Percentiles rank a stretch among this genome's conserved stretches.
phyloP scores from a whole-genome alignment of 805 yeast species.

The Pichia membranifaciens region DNA sequence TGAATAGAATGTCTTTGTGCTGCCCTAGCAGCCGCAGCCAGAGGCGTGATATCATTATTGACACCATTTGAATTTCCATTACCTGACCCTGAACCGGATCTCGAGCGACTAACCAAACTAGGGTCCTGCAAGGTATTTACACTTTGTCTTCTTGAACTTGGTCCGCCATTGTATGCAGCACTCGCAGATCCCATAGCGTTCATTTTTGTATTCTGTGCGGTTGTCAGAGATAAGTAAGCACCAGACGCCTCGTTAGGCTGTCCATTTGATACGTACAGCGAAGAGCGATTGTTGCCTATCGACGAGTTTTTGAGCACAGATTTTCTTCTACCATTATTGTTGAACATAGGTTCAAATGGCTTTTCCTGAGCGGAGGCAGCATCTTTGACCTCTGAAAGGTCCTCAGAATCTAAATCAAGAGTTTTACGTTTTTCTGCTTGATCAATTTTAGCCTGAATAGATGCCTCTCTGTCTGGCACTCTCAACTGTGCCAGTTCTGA shows the following conservation, averaged over 20 bases:
- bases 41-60: constrained; percentile 3
- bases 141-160: not conserved
- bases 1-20: constrained; percentile 21
- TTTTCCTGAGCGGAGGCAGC: too few relatives aligned
- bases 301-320: constrained; percentile 43
- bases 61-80: not conserved
- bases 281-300: constrained; percentile 11
- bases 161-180: not conserved
- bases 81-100: constrained; percentile 9
- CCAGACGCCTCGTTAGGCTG: constrained; percentile 39
- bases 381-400: not conserved
- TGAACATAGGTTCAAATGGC: not conserved
- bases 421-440: constrained; percentile 3
- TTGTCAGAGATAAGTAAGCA: constrained; percentile 62
- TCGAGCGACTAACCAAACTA: constrained; percentile 3
- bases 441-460: constrained; percentile 13
- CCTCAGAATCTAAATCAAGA: not conserved
- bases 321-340: constrained; percentile 26
- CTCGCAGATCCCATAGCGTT: constrained; percentile 44
- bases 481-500: constrained; percentile 10
- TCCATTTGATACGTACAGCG: constrained; percentile 13
- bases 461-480: constrained; percentile 31
- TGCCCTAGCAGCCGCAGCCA: constrained; percentile 31
- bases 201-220: constrained; percentile 73
- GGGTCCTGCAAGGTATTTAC: constrained; percentile 1